Conservation (phyloP, 2,329 filamentous ascomycete species). For the Nigrospora oryzae region DNA sequence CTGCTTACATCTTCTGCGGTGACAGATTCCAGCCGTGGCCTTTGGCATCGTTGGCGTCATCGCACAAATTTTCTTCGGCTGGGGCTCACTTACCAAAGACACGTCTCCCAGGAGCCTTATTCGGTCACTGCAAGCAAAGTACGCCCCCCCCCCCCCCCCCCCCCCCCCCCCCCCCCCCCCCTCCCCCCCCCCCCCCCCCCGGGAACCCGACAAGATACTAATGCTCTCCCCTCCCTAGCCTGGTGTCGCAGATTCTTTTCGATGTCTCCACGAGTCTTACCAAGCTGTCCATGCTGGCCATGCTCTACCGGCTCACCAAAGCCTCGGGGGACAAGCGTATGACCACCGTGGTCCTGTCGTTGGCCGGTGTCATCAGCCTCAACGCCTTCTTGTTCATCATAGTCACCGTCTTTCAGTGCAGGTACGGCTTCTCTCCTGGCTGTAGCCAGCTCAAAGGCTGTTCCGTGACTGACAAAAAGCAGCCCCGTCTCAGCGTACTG, state of each 20-base stretch:
- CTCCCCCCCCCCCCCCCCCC: no score
- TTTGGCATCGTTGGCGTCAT: conserved; percentile 21
- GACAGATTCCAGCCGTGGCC: conserved; percentile 18
- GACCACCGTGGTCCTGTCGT: conserved; percentile 17
- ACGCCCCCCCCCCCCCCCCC: conserved; percentile 3
- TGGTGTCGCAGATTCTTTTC: conserved; percentile 26
- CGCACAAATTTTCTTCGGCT: conserved; percentile 16
- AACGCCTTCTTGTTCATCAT: conserved; percentile 25
- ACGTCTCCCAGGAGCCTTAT: conserved; percentile 11
- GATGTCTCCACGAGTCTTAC: conserved; percentile 26
- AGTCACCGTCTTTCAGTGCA: conserved; percentile 28
- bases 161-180: background rate
- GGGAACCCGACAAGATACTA: background rate
- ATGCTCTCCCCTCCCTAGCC: conserved; percentile 5
- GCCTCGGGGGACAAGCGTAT: conserved; percentile 19
- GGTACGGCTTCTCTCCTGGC: conserved; percentile 12
- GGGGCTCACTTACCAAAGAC: conserved; percentile 26
- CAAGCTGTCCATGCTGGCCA: conserved; percentile 30
- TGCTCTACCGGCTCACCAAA: conserved; percentile 26
- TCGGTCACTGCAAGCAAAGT: conserved; percentile 18
- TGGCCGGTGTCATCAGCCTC: conserved; percentile 20
- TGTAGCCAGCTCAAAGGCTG: no score
- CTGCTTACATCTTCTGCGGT: background rate
- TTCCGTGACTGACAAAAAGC: background rate
- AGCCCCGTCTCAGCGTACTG: conserved; percentile 30